Evolutionary conservation across 257 asterid species (phyloP).

Genomic region (Solanum stenotomum): DNA sequence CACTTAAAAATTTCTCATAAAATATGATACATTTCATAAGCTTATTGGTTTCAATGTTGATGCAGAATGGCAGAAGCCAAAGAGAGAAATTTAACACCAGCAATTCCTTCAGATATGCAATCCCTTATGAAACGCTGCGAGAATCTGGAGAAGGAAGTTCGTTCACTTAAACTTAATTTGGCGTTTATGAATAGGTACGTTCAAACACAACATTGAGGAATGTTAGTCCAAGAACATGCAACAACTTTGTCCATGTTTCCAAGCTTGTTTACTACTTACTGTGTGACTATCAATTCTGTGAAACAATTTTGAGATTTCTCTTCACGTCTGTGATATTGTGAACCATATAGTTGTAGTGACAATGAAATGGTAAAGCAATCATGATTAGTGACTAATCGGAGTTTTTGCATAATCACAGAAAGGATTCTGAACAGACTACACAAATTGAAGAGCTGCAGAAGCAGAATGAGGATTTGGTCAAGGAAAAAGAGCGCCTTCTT

Average conservation of each 20-base stretch:
- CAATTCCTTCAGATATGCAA: slow-evolving; percentile 70
- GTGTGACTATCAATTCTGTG: background rate
- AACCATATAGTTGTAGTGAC: background rate
- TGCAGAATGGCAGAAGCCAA: slow-evolving; percentile 92
- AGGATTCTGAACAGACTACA: slow-evolving; percentile 89
- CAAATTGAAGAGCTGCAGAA: slow-evolving; percentile 78
- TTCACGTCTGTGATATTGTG: background rate
- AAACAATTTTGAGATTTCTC: background rate
- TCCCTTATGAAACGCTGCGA: slow-evolving; percentile 67
- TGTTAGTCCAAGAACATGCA: background rate
- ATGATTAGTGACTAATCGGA: background rate
- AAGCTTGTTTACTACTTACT: background rate
- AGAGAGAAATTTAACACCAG: slow-evolving; percentile 62
- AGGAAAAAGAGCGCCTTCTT: slow-evolving; percentile 64
- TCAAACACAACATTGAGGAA: background rate
- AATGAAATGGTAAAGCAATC: background rate
- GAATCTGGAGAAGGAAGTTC: slow-evolving; percentile 88
- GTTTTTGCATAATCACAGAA: slow-evolving; percentile 30
- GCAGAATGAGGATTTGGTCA: slow-evolving; percentile 52
- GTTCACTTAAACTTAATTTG: slow-evolving; percentile 77
- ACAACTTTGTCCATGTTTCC: background rate
- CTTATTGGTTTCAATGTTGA: background rate
- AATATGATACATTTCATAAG: background rate
- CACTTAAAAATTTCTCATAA: background rate
- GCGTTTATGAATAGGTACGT: slow-evolving; percentile 84